Evolutionary conservation across 257 asterid genomes (phyloP), one percentile per base, ranked within the genome.

Genomic region (Jaltomata sinuosa): DNA sequence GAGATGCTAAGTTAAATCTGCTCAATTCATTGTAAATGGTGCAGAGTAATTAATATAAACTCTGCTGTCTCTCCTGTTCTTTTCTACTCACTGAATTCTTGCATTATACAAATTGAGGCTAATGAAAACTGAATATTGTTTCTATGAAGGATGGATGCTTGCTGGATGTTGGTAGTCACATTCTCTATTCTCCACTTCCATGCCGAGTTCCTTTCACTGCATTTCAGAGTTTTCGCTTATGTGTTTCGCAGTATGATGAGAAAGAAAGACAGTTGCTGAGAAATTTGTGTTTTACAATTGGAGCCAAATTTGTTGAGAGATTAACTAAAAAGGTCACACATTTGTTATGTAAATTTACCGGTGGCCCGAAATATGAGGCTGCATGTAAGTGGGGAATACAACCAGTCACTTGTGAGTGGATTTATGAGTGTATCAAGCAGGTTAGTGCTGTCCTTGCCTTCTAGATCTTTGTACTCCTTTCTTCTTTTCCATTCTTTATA

Each of bases 101-200:
- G 27, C 31, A 15, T 49, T 38, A 12, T 38, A 32, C 57, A 42
- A 67, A 84, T 62, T 80, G 80, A 62, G 72, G 79, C 90, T 91
- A 82, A 91, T 84, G 65, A 21, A 22, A 86, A 83, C 82, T 55
- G 77, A 53, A 79, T 84, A 64, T 87, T 83, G 72, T 74, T 85
- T 11, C 89, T 91, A 49, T 83, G 92, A 84, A 97, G 99, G 97
- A 91, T 85, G 97, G 93, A 22, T 85, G 84, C 89, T 88, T 94
- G 92, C 94, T 94, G 90, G 97, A 95, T 88, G 91, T 94, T 87
- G 89, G 88, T 89, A 89, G 97, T 85, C 98, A 95, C 91, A 86
- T 97, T 72, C 93, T 95, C 83, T 97, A 93, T 90, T 90, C 98
- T 86, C 99, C 99, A 83, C 98, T 97, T 79, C 89, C 92, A 72